Evolutionary conservation across 371 early-diverging fungal genomes (phyloP).

Genomic region (Mucor lusitanicus): DNA sequence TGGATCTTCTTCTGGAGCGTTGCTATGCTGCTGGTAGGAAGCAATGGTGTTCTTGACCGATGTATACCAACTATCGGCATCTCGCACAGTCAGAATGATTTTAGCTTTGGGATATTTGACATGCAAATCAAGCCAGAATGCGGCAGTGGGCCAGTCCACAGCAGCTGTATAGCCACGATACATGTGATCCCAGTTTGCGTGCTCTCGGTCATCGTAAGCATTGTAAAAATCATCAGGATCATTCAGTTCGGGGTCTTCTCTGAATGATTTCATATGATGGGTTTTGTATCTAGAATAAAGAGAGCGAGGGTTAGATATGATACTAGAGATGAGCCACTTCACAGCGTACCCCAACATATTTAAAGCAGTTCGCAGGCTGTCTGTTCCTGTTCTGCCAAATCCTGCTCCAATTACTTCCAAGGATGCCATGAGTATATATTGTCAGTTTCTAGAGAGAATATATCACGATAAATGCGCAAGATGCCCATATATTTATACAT

Average conservation of each 20-base stretch:
- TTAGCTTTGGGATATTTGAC: slow-evolving; percentile 38
- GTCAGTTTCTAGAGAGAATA: no score
- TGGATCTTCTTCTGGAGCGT: neutral
- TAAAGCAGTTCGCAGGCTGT: slow-evolving; percentile 32
- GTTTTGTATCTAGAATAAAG: no score
- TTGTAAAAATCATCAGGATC: slow-evolving; percentile 17
- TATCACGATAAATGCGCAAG: no score
- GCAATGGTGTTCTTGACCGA: slow-evolving; percentile 27
- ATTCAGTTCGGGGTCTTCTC: slow-evolving; percentile 5
- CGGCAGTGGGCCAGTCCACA: slow-evolving; percentile 34
- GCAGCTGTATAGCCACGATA: slow-evolving; percentile 33
- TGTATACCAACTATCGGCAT: slow-evolving; percentile 39
- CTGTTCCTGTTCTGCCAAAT: slow-evolving; percentile 38
- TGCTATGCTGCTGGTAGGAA: neutral
- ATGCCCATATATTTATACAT: no score
- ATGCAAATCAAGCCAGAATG: slow-evolving; percentile 27
- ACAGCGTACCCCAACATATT: slow-evolving; percentile 33
- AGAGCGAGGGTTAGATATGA: no score
- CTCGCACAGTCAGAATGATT: slow-evolving; percentile 29
- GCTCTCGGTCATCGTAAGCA: slow-evolving; percentile 19
- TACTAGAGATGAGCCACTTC: no score
- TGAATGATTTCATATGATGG: slow-evolving; percentile 16
- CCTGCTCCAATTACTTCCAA: slow-evolving; percentile 43
- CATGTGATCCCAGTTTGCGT: slow-evolving; percentile 31
- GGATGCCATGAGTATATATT: no score